Evolutionary conservation across 1,284 basidiomycete species (phyloP), one percentile per base, ranked within the genome.

Genomic region (Somion occarium): DNA sequence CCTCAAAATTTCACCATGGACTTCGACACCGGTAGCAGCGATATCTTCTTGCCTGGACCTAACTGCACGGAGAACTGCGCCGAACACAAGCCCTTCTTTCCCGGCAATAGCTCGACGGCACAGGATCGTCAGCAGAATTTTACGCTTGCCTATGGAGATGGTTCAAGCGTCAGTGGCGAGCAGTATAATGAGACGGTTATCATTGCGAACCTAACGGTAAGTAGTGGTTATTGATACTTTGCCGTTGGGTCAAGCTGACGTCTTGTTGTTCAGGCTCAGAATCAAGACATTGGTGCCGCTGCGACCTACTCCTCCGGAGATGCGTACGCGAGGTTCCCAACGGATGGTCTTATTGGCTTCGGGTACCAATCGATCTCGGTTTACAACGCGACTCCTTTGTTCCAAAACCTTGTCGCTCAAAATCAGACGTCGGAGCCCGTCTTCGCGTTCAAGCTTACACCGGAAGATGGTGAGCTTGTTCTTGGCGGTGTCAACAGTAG

Each of bases 391-490:
- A 15, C 52, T 13, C 58, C 64, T 9, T 20, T 59, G 47, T 54
- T 66, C 50, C 54, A 59, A 25, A 56, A 49, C 5, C 54, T 66
- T 12, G 38, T 60, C 25, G 23, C 48, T 0, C 39, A 70, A 44
- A 52, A 56, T 20, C 54, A 56, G 30, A 58, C 68, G 44, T 49
- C 42, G 12, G 39, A 61, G 3, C 49, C 61, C 19, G 61, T 68
- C 25, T 75, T 75, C 57, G 65, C 63, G n/a, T 72, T 78, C 63
- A 68, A 70, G 49, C 64, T 77, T 12, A 52, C 52, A 2, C 5
- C 30, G 19, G 22, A 25, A 26, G 61, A 62, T 9, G 63, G 64
- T n/a, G 68, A 70, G 53, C 70, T 78, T 23, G 69, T 60, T 53
- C 64, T 79, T 20, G 78, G 77, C 26, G 71, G 71, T 1, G 49